A percentile compares a stretch with the other conserved stretches of the same genome.
phyloP scores from a whole-genome alignment of 2,329 filamentous ascomycete species.

The Simplicillium sp. region DNA sequence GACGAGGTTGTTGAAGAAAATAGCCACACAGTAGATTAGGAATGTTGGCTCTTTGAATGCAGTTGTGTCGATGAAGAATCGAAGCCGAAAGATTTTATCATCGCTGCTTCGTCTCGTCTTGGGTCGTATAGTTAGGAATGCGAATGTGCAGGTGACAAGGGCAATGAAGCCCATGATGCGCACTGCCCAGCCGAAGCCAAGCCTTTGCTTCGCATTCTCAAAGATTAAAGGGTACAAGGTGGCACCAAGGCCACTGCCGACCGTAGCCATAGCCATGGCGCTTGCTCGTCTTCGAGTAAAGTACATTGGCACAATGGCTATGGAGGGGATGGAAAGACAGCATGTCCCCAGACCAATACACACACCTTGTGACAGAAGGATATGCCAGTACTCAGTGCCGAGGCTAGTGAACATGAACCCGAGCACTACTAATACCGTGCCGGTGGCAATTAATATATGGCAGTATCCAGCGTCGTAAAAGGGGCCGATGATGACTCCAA shows the following conservation, averaged over 20 bases:
- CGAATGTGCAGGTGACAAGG: conserved; percentile 18
- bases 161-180: conserved; percentile 24
- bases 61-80: conserved; percentile 17
- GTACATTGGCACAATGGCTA: conserved; percentile 29
- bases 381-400: conserved; percentile 27
- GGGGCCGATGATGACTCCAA: conserved; percentile 26
- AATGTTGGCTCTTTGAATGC: conserved; percentile 20
- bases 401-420: conserved; percentile 29
- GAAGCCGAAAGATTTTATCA: conserved; percentile 4
- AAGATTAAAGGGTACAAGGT: conserved; percentile 28
- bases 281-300: conserved; percentile 27
- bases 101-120: conserved; percentile 9
- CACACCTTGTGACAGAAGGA: conserved; percentile 30
- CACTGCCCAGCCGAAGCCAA: conserved; percentile 25
- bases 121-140: conserved; percentile 17
- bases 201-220: conserved; percentile 14
- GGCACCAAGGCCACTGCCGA: conserved; percentile 29
- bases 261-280: conserved; percentile 31
- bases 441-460: conserved; percentile 18
- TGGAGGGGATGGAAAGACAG: conserved; percentile 25
- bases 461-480: conserved; percentile 29
- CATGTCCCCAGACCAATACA: conserved; percentile 32
- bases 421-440: conserved; percentile 22
- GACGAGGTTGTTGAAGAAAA: conserved; percentile 22
- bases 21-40: conserved; percentile 19